Conservation (phyloP, 2,329 filamentous ascomycete species). For the Elsinoe fawcettii region DNA sequence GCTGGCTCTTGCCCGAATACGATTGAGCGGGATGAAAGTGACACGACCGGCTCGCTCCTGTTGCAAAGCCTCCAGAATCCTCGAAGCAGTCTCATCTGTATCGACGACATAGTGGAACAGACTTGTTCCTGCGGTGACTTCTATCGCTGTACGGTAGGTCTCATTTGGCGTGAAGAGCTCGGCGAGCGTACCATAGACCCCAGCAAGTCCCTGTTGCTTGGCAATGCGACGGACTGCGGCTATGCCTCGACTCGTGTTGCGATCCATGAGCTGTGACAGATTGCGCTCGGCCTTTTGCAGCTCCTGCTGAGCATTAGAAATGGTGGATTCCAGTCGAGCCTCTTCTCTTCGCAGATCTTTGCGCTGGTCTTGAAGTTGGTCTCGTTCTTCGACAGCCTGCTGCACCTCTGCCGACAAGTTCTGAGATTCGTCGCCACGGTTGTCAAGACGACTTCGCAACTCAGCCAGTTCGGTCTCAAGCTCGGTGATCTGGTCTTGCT, state of each 20-base stretch:
- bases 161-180: conserved; percentile 86
- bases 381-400: conserved; percentile 67
- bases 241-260: conserved; percentile 75
- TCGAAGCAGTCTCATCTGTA: conserved; percentile 76
- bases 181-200: conserved; percentile 85
- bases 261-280: conserved; percentile 80
- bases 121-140: conserved; percentile 85
- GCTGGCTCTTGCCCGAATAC: conserved; percentile 58
- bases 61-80: conserved; percentile 70
- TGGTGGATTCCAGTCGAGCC: conserved; percentile 71
- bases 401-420: conserved; percentile 66
- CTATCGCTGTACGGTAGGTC: conserved; percentile 77
- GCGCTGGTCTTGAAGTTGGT: conserved; percentile 75
- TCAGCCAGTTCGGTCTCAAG: conserved; percentile 65
- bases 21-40: conserved; percentile 89
- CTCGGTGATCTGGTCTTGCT: conserved; percentile 62
- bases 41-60: conserved; percentile 75
- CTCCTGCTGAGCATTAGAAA: conserved; percentile 68
- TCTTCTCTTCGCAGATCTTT: conserved; percentile 85
- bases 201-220: conserved; percentile 67
- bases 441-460: conserved; percentile 65
- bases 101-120: conserved; percentile 96
- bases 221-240: conserved; percentile 80
- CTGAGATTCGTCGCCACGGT: conserved; percentile 67
- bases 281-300: conserved; percentile 68